Evolutionary conservation across 2,329 filamentous ascomycete genomes (phyloP), one percentile per base, ranked within the genome.

Genomic region (Orbilia javanica): DNA sequence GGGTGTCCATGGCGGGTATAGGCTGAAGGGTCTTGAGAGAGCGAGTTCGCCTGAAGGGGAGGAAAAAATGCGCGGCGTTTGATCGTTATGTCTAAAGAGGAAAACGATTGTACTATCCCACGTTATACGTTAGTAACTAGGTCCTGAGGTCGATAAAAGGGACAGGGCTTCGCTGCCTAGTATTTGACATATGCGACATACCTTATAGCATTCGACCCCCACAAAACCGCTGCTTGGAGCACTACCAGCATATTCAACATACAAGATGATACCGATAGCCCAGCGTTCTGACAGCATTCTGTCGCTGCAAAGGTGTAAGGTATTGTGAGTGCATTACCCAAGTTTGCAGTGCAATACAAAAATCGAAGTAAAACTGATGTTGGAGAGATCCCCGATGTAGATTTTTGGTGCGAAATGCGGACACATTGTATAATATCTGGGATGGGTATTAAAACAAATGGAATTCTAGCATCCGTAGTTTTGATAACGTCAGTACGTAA

Each of bases 261-360:
- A 27, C 74, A 78, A 1, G 74, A 66, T n/a, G 62, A n/a, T 6
- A 62, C n/a, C 8, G 65, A 42, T 27, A 55, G 6, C 7, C 22
- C 34, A 20, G 52, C 46, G 22, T 46, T 72, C 18, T 66, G 31
- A 27, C 74, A 78, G 25, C 74, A 78, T 29, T 78, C 74, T 4
- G 46, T 50, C 53, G 74, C 74, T 3, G 74, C 74, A 42, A 78
- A 78, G 1, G 62, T 78, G 27, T 78, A 78, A 1, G 74, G 74
- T 39, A 78, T 64, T n/a, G 68, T 71, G 13, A 78, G 67, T 1
- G 53, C 74, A 68, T 72, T 78, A n/a, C 74, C 74, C 18, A 78
- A 25, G 13, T 78, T 78, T 7, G 66, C 67, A 3, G 74, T 72
- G 22, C 67, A 78, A 27, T 72, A 78, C 44, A 78, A 22, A 20